Percentiles rank a stretch among this genome's conserved stretches.
Conservation (phyloP, 805 yeast genomes). For the Danielia oregonensis region DNA sequence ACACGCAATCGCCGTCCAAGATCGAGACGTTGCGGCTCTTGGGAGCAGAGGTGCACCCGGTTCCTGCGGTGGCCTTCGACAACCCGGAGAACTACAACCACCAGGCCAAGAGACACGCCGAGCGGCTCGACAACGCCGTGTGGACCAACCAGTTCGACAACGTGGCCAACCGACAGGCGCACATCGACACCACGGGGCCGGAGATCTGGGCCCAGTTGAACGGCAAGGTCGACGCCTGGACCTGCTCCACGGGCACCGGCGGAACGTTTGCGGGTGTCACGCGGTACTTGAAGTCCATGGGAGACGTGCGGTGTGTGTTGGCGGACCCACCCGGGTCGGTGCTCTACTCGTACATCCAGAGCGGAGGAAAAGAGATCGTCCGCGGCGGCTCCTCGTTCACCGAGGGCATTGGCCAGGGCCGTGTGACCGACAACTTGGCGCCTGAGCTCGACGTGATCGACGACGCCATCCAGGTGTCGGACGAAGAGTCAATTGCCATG, state of each 20-base stretch:
- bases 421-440: constrained; percentile 78
- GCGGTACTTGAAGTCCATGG: constrained; percentile 65
- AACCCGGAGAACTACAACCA: constrained; percentile 86
- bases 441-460: constrained; percentile 73
- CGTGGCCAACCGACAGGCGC: constrained; percentile 83
- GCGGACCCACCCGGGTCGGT: constrained; percentile 97
- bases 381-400: constrained; percentile 85
- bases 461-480: constrained; percentile 76
- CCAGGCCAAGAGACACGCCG: constrained; percentile 84
- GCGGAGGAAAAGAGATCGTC: constrained; percentile 63
- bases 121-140: constrained; percentile 67
- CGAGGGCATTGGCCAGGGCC: constrained; percentile 95
- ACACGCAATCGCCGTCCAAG: constrained; percentile 79
- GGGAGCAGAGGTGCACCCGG: constrained; percentile 87
- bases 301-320: constrained; percentile 55
- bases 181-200: constrained; percentile 87
- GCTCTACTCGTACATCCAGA: constrained; percentile 70
- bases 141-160: constrained; percentile 95
- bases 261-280: constrained; percentile 89
- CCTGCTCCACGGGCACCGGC: constrained; percentile 91
- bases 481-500: constrained; percentile 80
- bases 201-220: constrained; percentile 84
- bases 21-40: constrained; percentile 68
- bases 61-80: constrained; percentile 79
- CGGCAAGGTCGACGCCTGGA: constrained; percentile 78